Conservation (phyloP, 2,329 filamentous ascomycete species). For the Nigrospora sphaerica region DNA sequence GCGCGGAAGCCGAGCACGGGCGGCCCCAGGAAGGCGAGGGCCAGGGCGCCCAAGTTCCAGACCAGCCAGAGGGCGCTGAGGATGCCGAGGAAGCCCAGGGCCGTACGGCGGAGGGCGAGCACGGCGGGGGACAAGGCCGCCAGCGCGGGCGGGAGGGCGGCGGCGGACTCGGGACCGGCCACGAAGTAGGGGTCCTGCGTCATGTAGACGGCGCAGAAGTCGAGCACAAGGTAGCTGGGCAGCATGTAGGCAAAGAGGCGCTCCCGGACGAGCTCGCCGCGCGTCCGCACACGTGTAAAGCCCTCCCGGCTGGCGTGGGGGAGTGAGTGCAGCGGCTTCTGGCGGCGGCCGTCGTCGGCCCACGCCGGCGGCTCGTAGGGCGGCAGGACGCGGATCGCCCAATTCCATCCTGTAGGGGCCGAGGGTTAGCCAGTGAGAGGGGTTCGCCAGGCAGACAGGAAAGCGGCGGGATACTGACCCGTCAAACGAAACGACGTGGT, state of each 20-base stretch:
- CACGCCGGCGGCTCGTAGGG: conserved; percentile 32
- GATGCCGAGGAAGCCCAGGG: conserved; percentile 49
- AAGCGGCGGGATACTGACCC: conserved; percentile 28
- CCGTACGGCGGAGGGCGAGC: conserved; percentile 48
- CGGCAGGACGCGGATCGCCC: conserved; percentile 38
- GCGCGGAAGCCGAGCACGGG: conserved; percentile 43
- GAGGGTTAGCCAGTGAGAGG: no score
- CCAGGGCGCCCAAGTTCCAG: conserved; percentile 53
- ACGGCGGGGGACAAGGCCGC: conserved; percentile 32
- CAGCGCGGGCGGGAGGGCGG: conserved; percentile 36
- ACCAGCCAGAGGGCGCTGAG: conserved; percentile 53
- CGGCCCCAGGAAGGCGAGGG: conserved; percentile 41
- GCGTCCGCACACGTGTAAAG: conserved; percentile 34
- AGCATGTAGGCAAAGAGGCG: conserved; percentile 39
- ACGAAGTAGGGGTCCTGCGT: conserved; percentile 75
- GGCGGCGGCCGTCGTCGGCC: conserved; percentile 29
- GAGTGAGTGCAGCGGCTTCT: conserved; percentile 29
- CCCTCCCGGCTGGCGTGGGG: conserved; percentile 36
- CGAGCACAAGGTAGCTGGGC: conserved; percentile 57
- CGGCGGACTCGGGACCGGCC: conserved; percentile 35
- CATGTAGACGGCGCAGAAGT: conserved; percentile 61
- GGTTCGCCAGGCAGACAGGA: background rate
- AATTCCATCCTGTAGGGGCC: conserved; percentile 45
- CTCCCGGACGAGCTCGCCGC: conserved; percentile 34
- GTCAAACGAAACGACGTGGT: conserved; percentile 45